Percentiles rank a stretch among this genome's conserved stretches.
Evolutionary conservation across 192 early-diverging fungal genomes (phyloP).

Genomic region (Coemansia sp.): DNA sequence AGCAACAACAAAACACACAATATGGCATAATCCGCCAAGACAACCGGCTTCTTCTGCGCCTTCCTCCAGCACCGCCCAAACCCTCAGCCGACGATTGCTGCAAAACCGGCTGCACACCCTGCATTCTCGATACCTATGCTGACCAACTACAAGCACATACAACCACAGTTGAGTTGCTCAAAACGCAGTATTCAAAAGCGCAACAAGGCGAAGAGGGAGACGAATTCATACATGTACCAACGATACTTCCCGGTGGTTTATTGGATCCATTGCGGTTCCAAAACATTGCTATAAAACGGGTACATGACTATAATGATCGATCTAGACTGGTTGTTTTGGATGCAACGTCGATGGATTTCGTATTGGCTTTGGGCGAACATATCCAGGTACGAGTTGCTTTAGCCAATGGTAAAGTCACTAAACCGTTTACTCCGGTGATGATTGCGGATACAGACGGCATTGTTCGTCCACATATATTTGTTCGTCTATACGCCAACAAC

Average conservation of each 20-base stretch:
- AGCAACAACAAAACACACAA: not conserved
- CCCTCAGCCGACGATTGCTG: constrained; percentile 48
- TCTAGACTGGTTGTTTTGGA: constrained; percentile 37
- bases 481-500: constrained; percentile 28
- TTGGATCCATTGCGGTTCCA: constrained; percentile 33
- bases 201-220: constrained; percentile 12
- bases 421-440: constrained; percentile 47
- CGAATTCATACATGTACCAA: not conserved
- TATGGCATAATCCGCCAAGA: constrained; percentile 15
- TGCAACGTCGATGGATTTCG: constrained; percentile 27
- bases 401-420: not conserved
- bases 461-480: constrained; percentile 35
- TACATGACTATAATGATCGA: constrained; percentile 5
- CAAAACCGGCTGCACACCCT: constrained; percentile 50
- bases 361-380: constrained; percentile 32
- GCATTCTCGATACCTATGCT: constrained; percentile 46
- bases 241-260: not conserved
- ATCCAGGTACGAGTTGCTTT: constrained; percentile 28
- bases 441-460: constrained; percentile 25
- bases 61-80: constrained; percentile 29
- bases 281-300: constrained; percentile 14
- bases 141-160: constrained; percentile 21
- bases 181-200: constrained; percentile 22
- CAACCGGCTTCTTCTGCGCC: constrained; percentile 16
- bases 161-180: not conserved